Base-by-base conservation (phyloP, 192 early-diverging fungal species). In the Phycomyces blakesleeanus region DNA sequence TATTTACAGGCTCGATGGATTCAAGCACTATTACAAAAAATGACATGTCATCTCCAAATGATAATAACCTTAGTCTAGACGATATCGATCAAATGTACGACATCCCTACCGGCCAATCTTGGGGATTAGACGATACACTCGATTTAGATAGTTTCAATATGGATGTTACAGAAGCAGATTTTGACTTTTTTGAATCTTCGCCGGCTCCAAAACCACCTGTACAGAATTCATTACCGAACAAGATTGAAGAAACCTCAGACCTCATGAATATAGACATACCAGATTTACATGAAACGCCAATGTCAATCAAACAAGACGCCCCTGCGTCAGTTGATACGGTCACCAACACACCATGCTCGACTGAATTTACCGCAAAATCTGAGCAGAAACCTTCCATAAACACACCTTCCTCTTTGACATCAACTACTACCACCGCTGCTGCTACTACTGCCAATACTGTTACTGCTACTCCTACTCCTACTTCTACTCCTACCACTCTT, bases 151-250 rank as follows among this genome's bases (percentile, higher is more conserved):
- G 39, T 29, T 37, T 67, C 20, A 54, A 41, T 63, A 27, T 64
- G 40, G 52, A 65, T 41, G 63, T 72, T 15, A 72, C 69, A 10
- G 69, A 72, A 21, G 69, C 64, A 49, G 69, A 72, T 51, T 72
- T 60, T 29, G 59, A 66, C 21, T 72, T 65, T 61, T 72, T 72
- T 29, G 58, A 72, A 21, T 49, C 59, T 50, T 37, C 59, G 1
- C 59, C 59, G 2, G 29, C 29, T 7, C 29, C 29, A 34, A 34
- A 34, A 7, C 29, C 2, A 7, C 29, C 2, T 34, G 7, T 34
- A 5, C 29, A 34, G 2, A 34, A 34, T 34, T 7, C 29, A 34
- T 7, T 34, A 7, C 29, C 29, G 3, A 34, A 2, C 7, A 34
- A 34, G 29, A 34, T 34, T 34, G 29, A 34, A 34, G 29, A 34